These are phyloP conservation scores for Podaxis sp. DNA, from an alignment of 768 basidiomycete genomes.

Conservation along the genomic window DNA sequence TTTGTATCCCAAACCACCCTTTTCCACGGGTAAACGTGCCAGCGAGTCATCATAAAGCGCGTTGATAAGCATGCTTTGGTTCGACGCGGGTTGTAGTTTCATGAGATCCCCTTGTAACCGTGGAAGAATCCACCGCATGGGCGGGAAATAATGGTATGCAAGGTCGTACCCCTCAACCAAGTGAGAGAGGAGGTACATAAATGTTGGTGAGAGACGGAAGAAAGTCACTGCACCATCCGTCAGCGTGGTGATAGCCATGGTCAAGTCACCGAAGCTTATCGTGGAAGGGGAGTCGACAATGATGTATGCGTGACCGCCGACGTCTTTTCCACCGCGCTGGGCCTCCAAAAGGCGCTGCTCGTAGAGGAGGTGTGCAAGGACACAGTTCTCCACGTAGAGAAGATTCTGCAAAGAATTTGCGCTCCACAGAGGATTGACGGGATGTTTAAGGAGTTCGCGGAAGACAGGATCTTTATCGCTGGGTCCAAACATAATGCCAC, in stretches of 20 bases:
- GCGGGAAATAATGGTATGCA: constrained; percentile 22
- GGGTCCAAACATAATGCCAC: background rate
- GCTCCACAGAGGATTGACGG: background rate
- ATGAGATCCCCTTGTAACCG: constrained; percentile 47
- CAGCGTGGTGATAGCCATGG: constrained; percentile 53
- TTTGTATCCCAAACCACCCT: constrained; percentile 62
- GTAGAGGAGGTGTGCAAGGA: constrained; percentile 2
- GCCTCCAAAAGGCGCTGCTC: constrained; percentile 4
- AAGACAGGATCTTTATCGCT: background rate
- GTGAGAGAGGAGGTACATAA: constrained; percentile 60
- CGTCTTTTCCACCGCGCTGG: constrained; percentile 37
- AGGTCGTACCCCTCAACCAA: constrained; percentile 55
- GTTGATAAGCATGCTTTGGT: background rate
- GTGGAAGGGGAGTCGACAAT: constrained; percentile 62
- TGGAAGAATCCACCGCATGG: constrained; percentile 36
- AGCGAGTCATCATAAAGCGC: constrained; percentile 63
- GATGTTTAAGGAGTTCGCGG: background rate
- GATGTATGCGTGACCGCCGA: constrained; percentile 71
- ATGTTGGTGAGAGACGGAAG: constrained; percentile 54
- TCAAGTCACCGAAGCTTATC: constrained; percentile 54
- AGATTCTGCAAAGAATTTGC: background rate
- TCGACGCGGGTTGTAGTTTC: constrained; percentile 53
- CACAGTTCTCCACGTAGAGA: constrained; percentile 1
- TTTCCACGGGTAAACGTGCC: constrained; percentile 49
- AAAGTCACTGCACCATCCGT: constrained; percentile 56